Conservation (phyloP, 371 early-diverging fungal genomes). For the Syncephalastrum sp. region DNA sequence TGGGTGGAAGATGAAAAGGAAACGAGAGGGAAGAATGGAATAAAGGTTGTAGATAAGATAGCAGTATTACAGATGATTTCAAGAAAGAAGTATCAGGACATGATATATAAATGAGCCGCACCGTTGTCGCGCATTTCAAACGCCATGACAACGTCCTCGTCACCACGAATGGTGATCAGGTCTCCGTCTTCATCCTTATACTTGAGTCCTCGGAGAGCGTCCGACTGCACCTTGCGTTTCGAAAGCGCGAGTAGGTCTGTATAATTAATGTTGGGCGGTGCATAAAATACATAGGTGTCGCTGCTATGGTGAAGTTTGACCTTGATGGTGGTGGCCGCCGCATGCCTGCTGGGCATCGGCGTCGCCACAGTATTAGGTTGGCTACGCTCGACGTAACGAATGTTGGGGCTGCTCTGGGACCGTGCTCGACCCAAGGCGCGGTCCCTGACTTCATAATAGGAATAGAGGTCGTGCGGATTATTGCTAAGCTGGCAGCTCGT, state of each 20-base stretch:
- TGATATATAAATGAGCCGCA: constrained; percentile 12
- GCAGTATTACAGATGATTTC: too few species aligned
- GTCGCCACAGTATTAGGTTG: background rate
- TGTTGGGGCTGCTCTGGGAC: constrained; percentile 55
- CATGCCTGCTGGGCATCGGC: constrained; percentile 5
- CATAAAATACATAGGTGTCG: constrained; percentile 75
- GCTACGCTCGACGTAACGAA: constrained; percentile 11
- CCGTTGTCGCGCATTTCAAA: constrained; percentile 57
- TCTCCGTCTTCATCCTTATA: constrained; percentile 89
- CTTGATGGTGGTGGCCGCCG: constrained; percentile 60
- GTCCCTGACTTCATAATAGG: too few species aligned
- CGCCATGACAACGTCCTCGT: constrained; percentile 83
- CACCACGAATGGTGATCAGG: constrained; percentile 68
- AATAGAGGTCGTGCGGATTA: too few species aligned
- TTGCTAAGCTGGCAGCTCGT: constrained; percentile 8
- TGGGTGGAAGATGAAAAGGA: too few species aligned
- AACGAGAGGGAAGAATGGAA: background rate
- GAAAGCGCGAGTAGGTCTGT: constrained; percentile 67
- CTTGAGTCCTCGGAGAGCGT: constrained; percentile 41
- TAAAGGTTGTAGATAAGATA: background rate
- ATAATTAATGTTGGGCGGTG: constrained; percentile 68
- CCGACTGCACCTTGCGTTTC: constrained; percentile 66
- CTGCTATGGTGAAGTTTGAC: constrained; percentile 78
- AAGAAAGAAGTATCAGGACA: too few species aligned
- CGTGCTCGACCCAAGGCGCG: constrained; percentile 24